Evolutionary conservation across 2,329 filamentous ascomycete species (phyloP), one percentile per base, ranked within the genome.

Genomic region (Xylaria sp.): DNA sequence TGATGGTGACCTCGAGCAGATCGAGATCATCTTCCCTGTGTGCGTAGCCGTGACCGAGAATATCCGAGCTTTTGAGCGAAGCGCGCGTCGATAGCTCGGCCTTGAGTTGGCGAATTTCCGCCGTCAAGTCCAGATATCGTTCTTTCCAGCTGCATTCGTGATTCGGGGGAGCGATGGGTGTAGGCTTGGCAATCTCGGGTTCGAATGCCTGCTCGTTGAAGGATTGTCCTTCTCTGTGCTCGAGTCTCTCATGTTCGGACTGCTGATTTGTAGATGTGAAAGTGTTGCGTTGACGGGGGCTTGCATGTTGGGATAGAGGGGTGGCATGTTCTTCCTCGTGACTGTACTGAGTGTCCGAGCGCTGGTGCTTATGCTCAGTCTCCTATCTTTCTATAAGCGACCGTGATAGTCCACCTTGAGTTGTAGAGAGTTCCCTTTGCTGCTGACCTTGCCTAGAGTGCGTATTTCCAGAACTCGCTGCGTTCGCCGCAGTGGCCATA

Each of bases 1-100:
- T 82, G 68, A 87, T 83, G 6, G 85, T 87, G 61, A 87, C 74
- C 12, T 84, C 84, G 67, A 85, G 80, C 37, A 87, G 82, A 18
- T 81, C 82, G 55, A 83, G 71, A 28, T 83, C 80, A 18, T 79
- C 79, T 44, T 80, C 79, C 8, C 76, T 74, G 25, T 76, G 71
- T 23, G 65, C 70, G 62, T 76, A 66, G 50, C 70, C 69, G 18
- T 74, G 64, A 50, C 78, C 73, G 12, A 68, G 57, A 46, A 62
- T 70, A 63, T 62, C 70, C 15, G 67, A 66, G 3, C 69, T 65
- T 23, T 63, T 55, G 1, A 71, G 69, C 1, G 74, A 74, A 48
- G 71, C 64, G 7, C 63, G 64, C 4, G 64, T 62, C 34, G 78
- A 76, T 44, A 82, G 75, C 70, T 84, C 81, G 3, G 80, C 79